These are phyloP conservation scores for Suillus subalutaceus DNA, from an alignment of 768 basidiomycete species.

Conservation along the genomic window DNA sequence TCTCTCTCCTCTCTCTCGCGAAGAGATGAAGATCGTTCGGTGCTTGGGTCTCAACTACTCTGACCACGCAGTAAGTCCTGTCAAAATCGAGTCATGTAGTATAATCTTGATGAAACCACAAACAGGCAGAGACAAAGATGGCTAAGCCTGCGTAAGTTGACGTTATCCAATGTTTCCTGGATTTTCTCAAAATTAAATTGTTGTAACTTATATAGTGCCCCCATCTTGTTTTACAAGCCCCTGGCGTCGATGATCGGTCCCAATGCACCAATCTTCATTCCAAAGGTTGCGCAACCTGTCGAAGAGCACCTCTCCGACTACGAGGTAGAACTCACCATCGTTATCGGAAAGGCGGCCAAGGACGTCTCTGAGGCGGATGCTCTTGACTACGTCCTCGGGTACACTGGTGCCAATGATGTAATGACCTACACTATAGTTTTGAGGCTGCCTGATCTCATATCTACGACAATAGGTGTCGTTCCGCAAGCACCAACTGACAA, in stretches of 20 bases:
- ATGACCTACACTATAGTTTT: constrained; percentile 12
- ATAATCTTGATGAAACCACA: background rate
- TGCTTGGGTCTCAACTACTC: constrained; percentile 83
- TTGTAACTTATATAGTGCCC: constrained; percentile 46
- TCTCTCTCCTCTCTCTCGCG: constrained; percentile 66
- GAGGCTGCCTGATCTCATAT: background rate
- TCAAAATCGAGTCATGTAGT: background rate
- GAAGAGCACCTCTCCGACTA: constrained; percentile 78
- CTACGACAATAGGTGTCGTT: constrained; percentile 62
- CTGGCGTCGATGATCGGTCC: constrained; percentile 71
- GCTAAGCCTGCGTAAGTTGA: constrained; percentile 59
- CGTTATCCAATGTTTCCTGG: background rate
- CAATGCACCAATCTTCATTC: constrained; percentile 63
- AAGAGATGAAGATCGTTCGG: constrained; percentile 69
- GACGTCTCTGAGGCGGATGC: constrained; percentile 81
- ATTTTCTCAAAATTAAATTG: background rate
- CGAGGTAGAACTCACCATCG: constrained; percentile 79
- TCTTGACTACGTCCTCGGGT: constrained; percentile 83
- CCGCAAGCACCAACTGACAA: constrained; percentile 78
- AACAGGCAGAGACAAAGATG: constrained; percentile 67
- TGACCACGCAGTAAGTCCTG: constrained; percentile 70
- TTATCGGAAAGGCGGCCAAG: constrained; percentile 82
- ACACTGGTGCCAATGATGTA: constrained; percentile 81
- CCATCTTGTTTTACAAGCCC: constrained; percentile 83
- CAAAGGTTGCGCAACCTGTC: constrained; percentile 68